Base-by-base conservation (phyloP, 202 grass and related monocot species). In the Tripidium arundinaceum region DNA sequence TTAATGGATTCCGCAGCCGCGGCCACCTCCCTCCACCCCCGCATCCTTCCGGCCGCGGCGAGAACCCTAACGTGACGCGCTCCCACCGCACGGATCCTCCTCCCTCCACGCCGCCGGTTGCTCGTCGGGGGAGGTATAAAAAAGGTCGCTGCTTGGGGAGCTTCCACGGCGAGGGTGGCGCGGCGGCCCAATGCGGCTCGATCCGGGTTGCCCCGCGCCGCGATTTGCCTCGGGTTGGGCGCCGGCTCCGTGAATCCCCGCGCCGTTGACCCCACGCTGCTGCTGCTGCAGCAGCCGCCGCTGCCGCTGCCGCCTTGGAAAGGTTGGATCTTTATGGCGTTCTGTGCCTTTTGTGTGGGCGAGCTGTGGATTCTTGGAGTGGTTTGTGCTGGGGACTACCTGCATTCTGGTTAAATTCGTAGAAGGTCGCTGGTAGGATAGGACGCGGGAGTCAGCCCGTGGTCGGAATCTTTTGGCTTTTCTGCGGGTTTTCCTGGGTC, bases 1-100 rank as follows among this genome's bases (percentile, higher is more conserved):
- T 89, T 85, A 73, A 89, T 89, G 87, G 78, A 2, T 80, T 84
- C 86, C 34, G 47, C 86, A 59, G 76, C 81, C 82, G 41, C 45
- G 16, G 43, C 38, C 72, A 37, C 21, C 64, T 68, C 39, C 62
- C 50, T 22, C 52, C 34, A 8, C 62, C 40, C 25, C 41, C 36
- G 36, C 58, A 16, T 21, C 60, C 37, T 57, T 19, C 61, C 24
- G 55, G 2, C 11, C 29, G 19, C 27, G 25, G 47, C 67, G 43
- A 72, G 26, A 49, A 37, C 66, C 63, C 79, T 79, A 37, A 70
- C 62, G 69, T 86, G 89, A 88, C 31, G 69, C 45, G 11, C 55
- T 9, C 28, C 34, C 25, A 12, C 19, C 61, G 24, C 74, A 1
- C 50, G 54, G 82, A 86, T 82, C 70, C 64, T 50, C 78, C 31